A percentile compares a stretch with the other conserved stretches of the same genome.
Conservation (phyloP, 2,329 filamentous ascomycete species). For the Coleophoma cylindrospora region DNA sequence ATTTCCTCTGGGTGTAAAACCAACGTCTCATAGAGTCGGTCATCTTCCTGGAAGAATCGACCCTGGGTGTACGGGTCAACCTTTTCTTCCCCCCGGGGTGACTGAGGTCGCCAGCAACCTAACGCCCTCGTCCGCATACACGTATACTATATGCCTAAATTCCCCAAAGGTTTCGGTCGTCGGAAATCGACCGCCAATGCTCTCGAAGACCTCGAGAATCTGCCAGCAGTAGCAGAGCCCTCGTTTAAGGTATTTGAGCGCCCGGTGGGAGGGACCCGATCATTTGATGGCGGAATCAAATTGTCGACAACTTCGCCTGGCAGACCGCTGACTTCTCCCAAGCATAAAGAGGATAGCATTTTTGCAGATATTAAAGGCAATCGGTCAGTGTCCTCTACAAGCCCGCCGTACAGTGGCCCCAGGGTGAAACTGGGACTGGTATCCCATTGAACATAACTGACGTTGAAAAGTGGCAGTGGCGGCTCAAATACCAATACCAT, state of each 20-base stretch:
- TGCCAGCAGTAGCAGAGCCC: constrained; percentile 13
- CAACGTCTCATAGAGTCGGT: no score
- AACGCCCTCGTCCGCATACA: background rate
- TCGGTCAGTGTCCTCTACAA: constrained; percentile 22
- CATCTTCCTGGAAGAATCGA: no score
- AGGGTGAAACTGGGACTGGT: no score
- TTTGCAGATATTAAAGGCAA: constrained; percentile 25
- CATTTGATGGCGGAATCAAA: constrained; percentile 26
- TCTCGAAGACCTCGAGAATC: constrained; percentile 18
- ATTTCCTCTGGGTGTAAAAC: no score
- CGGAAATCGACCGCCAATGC: constrained; percentile 26
- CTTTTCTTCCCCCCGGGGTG: no score
- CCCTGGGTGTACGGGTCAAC: no score
- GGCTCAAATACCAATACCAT: constrained; percentile 28
- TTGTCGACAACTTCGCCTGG: constrained; percentile 13
- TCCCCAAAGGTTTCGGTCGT: constrained; percentile 26
- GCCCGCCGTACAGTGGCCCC: background rate
- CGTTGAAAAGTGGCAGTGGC: constrained; percentile 26
- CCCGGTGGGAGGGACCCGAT: constrained; percentile 16
- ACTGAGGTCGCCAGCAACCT: no score
- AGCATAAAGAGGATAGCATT: constrained; percentile 25
- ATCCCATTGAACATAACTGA: constrained; percentile 7
- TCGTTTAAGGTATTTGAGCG: constrained; percentile 30
- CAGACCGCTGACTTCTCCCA: constrained; percentile 17
- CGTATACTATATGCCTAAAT: constrained; percentile 28